Conservation (phyloP, 176 grass and related monocot genomes). For the Neostapfia colusana region DNA sequence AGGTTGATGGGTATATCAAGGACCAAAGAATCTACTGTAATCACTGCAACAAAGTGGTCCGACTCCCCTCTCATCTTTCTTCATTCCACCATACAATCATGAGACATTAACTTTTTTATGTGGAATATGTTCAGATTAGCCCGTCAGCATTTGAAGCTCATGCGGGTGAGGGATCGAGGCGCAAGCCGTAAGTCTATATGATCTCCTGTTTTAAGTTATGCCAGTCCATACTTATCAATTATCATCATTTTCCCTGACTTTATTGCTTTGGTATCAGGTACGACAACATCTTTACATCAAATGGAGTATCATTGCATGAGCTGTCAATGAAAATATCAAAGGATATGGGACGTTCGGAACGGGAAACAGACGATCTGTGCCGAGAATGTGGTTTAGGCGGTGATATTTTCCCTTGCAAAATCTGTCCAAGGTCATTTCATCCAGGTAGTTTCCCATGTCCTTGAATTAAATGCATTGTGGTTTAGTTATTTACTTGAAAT, state of each 20-base stretch:
- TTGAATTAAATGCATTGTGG: background rate
- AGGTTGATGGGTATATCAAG: slow-evolving; percentile 89
- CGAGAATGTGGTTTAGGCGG: slow-evolving; percentile 82
- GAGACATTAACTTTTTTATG: slow-evolving; percentile 37
- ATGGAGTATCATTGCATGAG: slow-evolving; percentile 95
- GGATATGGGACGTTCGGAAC: slow-evolving; percentile 56
- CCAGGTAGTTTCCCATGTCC: slow-evolving; percentile 49
- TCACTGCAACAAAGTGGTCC: slow-evolving; percentile 89
- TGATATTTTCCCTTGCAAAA: slow-evolving; percentile 87
- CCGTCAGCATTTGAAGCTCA: slow-evolving; percentile 96
- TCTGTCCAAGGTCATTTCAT: slow-evolving; percentile 91
- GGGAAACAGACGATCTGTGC: slow-evolving; percentile 81
- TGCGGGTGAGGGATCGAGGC: slow-evolving; percentile 79
- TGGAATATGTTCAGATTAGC: slow-evolving; percentile 71
- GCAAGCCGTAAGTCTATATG: slow-evolving; percentile 77
- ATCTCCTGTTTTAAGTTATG: slow-evolving; percentile 24
- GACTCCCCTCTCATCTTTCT: slow-evolving; percentile 7
- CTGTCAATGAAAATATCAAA: slow-evolving; percentile 84
- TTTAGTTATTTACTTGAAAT: background rate
- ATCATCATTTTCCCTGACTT: slow-evolving; percentile 11
- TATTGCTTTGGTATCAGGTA: slow-evolving; percentile 58
- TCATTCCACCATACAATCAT: background rate
- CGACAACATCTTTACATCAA: slow-evolving; percentile 97
- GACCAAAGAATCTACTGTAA: slow-evolving; percentile 93
- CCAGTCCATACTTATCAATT: background rate